Evolutionary conservation across 768 basidiomycete genomes (phyloP).

Genomic region (Rhizopogon salebrosus): DNA sequence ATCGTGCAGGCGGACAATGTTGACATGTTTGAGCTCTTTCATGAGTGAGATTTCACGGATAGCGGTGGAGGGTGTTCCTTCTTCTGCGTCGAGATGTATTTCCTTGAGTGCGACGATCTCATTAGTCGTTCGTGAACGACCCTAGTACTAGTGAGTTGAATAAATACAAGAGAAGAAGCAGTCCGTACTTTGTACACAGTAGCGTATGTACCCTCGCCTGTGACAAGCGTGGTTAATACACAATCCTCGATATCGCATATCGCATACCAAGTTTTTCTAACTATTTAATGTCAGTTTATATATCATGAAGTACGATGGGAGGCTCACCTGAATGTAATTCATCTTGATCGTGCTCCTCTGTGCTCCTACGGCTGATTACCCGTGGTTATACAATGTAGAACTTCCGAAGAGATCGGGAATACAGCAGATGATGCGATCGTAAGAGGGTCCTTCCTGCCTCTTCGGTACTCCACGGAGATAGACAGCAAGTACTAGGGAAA

Average conservation of each 20-base stretch:
- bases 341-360: slow-evolving; percentile 30
- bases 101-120: slow-evolving; percentile 98
- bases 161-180: neutral
- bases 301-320: neutral
- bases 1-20: slow-evolving; percentile 96
- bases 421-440: neutral
- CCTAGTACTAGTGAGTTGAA: slow-evolving; percentile 39
- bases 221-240: neutral
- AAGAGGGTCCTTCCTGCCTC: neutral
- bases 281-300: slow-evolving; percentile 30
- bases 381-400: neutral
- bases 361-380: neutral
- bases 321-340: slow-evolving; percentile 56
- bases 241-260: neutral
- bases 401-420: neutral
- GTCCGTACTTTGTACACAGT: slow-evolving; percentile 88
- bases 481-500: neutral
- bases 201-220: slow-evolving; percentile 91
- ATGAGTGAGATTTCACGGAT: slow-evolving; percentile 98
- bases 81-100: slow-evolving; percentile 98
- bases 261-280: slow-evolving; percentile 79
- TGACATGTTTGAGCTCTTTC: slow-evolving; percentile 99
- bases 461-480: neutral
- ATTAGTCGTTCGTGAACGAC: slow-evolving; percentile 94
- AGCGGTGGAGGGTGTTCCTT: slow-evolving; percentile 97